These are phyloP conservation scores for Phytophthora uliginosa DNA, from an alignment of 352 stramenopile genomes.

Conservation along the genomic window DNA sequence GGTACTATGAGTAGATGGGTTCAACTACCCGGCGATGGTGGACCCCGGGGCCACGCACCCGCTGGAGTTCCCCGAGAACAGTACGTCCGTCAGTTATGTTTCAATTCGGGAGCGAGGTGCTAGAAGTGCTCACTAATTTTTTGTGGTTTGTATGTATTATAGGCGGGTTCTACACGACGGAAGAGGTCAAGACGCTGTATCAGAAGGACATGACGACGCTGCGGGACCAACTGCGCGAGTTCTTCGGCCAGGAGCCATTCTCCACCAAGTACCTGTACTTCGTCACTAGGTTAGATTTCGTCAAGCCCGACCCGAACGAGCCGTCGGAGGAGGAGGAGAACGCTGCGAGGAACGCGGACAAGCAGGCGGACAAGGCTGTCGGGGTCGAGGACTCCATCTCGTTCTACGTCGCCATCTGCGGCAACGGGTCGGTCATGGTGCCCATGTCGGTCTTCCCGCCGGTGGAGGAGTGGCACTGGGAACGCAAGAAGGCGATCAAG, in stretches of 20 bases:
- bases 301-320: conserved; percentile 64
- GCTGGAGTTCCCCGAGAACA: conserved; percentile 68
- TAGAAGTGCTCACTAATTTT: not conserved
- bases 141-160: conserved; percentile 5
- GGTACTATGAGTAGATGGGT: conserved; percentile 46
- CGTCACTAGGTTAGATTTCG: conserved; percentile 85
- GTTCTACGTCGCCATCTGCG: conserved; percentile 88
- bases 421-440: conserved; percentile 89
- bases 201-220: conserved; percentile 77
- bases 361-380: conserved; percentile 20
- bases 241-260: conserved; percentile 87
- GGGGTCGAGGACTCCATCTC: conserved; percentile 77
- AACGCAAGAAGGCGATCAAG: conserved; percentile 89
- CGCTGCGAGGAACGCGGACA: conserved; percentile 12
- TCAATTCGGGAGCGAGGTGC: not conserved
- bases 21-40: conserved; percentile 69
- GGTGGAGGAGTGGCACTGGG: conserved; percentile 84
- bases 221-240: conserved; percentile 75
- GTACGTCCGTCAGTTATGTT: conserved; percentile 44
- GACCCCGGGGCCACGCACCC: conserved; percentile 68
- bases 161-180: conserved; percentile 71
- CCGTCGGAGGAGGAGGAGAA: conserved; percentile 51
- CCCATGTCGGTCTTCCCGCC: conserved; percentile 89
- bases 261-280: conserved; percentile 90
- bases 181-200: conserved; percentile 74